Percentiles rank a stretch among this genome's conserved stretches.
Evolutionary conservation across 139 green algal species (phyloP).

Genomic region (Chlamydomonas incerta): DNA sequence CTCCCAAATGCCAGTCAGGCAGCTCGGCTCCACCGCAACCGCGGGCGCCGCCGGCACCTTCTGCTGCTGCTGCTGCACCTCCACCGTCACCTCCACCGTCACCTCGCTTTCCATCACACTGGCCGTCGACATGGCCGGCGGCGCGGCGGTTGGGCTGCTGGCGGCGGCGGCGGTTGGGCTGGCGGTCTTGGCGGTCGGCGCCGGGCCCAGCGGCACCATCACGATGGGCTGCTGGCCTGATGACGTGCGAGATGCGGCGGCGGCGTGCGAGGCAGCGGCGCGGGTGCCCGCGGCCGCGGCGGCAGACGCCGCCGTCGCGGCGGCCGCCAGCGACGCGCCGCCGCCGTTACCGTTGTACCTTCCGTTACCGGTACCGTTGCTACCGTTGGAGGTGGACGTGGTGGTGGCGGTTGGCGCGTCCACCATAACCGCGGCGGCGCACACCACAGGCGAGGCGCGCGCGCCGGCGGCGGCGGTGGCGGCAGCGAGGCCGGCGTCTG

Average conservation of each 20-base stretch:
- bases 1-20: constrained; percentile 23
- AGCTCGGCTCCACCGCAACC: background rate
- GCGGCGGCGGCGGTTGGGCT: background rate
- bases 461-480: background rate
- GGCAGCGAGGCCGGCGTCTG: background rate
- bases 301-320: background rate
- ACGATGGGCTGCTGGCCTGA: too few species aligned
- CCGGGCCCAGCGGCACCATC: too few species aligned
- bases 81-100: background rate
- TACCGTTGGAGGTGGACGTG: background rate
- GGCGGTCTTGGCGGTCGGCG: background rate
- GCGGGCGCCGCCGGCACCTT: background rate
- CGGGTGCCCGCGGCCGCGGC: background rate
- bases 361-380: background rate
- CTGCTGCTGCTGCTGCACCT: background rate
- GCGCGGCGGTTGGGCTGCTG: background rate
- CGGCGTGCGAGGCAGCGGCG: too few species aligned
- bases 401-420: background rate
- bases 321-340: background rate
- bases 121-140: background rate
- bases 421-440: background rate
- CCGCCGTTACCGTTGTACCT: background rate
- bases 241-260: too few species aligned
- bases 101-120: too few species aligned
- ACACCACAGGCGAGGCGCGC: background rate